Evolutionary conservation across 75 land plant genomes (phyloP).

Genomic region (Picea glauca): DNA sequence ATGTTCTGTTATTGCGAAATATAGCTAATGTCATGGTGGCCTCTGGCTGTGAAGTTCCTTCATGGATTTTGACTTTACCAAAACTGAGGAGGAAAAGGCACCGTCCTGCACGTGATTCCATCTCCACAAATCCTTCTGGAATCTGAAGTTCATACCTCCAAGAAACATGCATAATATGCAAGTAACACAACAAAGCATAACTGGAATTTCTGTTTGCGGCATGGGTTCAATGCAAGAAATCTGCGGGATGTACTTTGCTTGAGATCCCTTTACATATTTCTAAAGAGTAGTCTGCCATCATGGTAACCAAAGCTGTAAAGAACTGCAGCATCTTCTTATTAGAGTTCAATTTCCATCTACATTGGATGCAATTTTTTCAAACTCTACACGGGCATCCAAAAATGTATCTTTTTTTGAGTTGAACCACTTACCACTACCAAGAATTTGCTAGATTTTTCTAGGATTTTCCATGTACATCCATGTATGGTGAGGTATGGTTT

Average conservation of each 20-base stretch:
- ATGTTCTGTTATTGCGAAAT: slow-evolving; percentile 72
- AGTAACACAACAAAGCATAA: not conserved
- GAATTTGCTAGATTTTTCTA: no score
- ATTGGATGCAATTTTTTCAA: not conserved
- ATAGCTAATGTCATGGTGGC: slow-evolving; percentile 82
- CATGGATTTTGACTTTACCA: slow-evolving; percentile 74
- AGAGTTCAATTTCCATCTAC: not conserved
- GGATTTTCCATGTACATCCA: no score
- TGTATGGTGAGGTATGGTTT: no score
- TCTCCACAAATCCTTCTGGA: slow-evolving; percentile 26
- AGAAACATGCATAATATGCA: not conserved
- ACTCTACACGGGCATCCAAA: no score
- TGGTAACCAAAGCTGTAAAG: not conserved
- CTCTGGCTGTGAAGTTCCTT: slow-evolving; percentile 94
- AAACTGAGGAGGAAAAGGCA: slow-evolving; percentile 64
- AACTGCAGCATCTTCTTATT: not conserved
- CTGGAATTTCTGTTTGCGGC: not conserved
- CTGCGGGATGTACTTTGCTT: not conserved
- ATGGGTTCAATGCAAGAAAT: not conserved
- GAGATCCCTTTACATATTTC: not conserved
- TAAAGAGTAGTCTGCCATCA: not conserved
- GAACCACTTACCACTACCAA: no score
- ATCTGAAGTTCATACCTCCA: not conserved
- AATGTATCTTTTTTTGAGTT: no score
- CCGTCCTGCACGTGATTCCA: slow-evolving; percentile 48